These are phyloP conservation scores for Xylaria arbuscula DNA, from an alignment of 2,329 filamentous ascomycete genomes.

Conservation along the genomic window DNA sequence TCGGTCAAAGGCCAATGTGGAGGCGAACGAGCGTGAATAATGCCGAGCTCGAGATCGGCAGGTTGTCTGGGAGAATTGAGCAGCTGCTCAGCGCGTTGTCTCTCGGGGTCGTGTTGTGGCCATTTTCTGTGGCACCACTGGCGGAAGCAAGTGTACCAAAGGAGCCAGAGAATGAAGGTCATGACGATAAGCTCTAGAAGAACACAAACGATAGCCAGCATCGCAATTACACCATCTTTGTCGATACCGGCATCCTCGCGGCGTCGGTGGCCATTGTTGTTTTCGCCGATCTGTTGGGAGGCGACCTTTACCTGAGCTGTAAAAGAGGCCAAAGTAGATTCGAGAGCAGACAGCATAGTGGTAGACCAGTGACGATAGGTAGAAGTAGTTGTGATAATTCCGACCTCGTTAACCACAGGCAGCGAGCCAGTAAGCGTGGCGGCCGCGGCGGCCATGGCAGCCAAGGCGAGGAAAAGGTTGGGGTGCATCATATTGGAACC, in stretches of 20 bases:
- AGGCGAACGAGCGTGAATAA: neutral
- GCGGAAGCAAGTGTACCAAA: neutral
- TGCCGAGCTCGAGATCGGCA: conserved; percentile 21
- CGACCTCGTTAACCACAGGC: neutral
- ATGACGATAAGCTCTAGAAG: neutral
- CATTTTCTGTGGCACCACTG: neutral
- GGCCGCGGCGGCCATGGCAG: neutral
- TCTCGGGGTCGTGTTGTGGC: conserved; percentile 2
- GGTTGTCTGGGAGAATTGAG: conserved; percentile 14
- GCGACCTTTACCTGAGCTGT: neutral
- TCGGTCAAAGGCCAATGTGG: neutral
- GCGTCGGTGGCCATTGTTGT: neutral
- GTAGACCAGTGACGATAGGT: too few relatives aligned
- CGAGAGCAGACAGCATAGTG: neutral
- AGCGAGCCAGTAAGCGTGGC: neutral
- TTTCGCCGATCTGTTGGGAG: neutral
- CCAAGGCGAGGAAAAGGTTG: neutral
- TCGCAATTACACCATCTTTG: neutral
- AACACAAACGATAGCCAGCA: neutral
- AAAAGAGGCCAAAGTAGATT: neutral
- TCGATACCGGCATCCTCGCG: neutral
- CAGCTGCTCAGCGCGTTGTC: neutral
- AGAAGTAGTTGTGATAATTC: neutral
- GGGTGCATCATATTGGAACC: conserved; percentile 1
- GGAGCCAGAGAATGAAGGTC: neutral